These are phyloP conservation scores for Nakataea oryzae DNA, from an alignment of 2,329 filamentous ascomycete genomes.

Conservation along the genomic window DNA sequence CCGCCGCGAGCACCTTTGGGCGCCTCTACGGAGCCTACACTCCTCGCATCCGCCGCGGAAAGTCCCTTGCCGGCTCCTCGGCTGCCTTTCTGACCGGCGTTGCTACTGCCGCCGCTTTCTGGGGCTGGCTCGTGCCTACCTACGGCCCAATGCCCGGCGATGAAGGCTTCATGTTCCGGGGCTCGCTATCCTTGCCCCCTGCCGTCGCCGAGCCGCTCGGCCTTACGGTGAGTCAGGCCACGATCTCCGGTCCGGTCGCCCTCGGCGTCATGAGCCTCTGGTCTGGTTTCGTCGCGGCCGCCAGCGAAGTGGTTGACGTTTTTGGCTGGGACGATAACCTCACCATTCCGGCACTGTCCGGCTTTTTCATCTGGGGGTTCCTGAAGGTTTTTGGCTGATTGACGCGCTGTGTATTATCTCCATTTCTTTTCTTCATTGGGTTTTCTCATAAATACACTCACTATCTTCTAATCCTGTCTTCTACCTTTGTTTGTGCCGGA, in stretches of 20 bases:
- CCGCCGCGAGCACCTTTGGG: constrained; percentile 89
- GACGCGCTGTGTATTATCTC: neutral
- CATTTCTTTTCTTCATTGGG: neutral
- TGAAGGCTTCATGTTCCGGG: constrained; percentile 72
- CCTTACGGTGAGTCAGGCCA: constrained; percentile 44
- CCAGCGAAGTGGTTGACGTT: constrained; percentile 82
- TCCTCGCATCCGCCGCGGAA: constrained; percentile 71
- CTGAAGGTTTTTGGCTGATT: constrained; percentile 68
- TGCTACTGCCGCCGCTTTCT: constrained; percentile 76
- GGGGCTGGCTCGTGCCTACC: constrained; percentile 70
- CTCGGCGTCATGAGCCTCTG: constrained; percentile 73
- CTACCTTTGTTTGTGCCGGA: neutral
- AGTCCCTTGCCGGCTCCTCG: constrained; percentile 81
- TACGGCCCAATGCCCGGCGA: constrained; percentile 59
- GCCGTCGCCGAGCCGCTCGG: constrained; percentile 49
- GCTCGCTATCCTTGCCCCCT: constrained; percentile 59
- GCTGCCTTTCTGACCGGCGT: constrained; percentile 78
- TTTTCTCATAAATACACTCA: neutral
- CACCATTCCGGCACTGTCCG: constrained; percentile 88
- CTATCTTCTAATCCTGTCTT: neutral
- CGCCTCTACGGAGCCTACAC: constrained; percentile 85
- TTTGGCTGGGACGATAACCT: constrained; percentile 97
- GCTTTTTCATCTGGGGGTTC: constrained; percentile 82
- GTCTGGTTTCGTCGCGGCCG: constrained; percentile 80
- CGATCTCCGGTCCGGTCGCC: constrained; percentile 60